phyloP scores from a whole-genome alignment of 192 early-diverging fungal species.

The Hyaloraphidium curvatum region DNA sequence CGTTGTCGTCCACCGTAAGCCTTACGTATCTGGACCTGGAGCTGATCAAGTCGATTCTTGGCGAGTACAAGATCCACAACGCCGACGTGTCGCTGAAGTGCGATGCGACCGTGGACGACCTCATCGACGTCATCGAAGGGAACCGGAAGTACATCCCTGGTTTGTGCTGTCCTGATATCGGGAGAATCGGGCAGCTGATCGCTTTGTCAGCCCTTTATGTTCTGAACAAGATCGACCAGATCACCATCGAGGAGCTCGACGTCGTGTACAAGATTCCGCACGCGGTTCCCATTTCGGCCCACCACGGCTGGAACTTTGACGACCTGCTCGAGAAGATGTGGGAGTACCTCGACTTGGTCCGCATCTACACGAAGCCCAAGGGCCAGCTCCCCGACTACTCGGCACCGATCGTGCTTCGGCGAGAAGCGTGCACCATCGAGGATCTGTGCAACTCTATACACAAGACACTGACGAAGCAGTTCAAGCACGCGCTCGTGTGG shows the following conservation, averaged over 20 bases:
- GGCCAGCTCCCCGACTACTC: slow-evolving; percentile 88
- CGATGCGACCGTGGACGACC: slow-evolving; percentile 82
- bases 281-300: slow-evolving; percentile 26
- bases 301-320: slow-evolving; percentile 86
- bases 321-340: slow-evolving; percentile 68
- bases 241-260: slow-evolving; percentile 87
- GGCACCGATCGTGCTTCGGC: slow-evolving; percentile 74
- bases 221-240: slow-evolving; percentile 97
- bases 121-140: slow-evolving; percentile 96
- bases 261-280: slow-evolving; percentile 61
- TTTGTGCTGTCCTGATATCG: too few species aligned
- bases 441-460: slow-evolving; percentile 97
- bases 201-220: slow-evolving; percentile 90
- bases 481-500: slow-evolving; percentile 37
- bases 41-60: slow-evolving; percentile 77
- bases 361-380: slow-evolving; percentile 74
- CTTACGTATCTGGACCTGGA: slow-evolving; percentile 77
- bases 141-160: slow-evolving; percentile 89
- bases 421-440: slow-evolving; percentile 44
- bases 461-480: slow-evolving; percentile 76
- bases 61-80: slow-evolving; percentile 92
- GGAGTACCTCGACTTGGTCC: slow-evolving; percentile 51
- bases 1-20: slow-evolving; percentile 79
- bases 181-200: too few species aligned
- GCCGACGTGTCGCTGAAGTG: slow-evolving; percentile 87